Percentiles rank a stretch among this genome's conserved stretches.
phyloP scores from a whole-genome alignment of 176 grass and related monocot species.

The Aegilops speltoides region DNA sequence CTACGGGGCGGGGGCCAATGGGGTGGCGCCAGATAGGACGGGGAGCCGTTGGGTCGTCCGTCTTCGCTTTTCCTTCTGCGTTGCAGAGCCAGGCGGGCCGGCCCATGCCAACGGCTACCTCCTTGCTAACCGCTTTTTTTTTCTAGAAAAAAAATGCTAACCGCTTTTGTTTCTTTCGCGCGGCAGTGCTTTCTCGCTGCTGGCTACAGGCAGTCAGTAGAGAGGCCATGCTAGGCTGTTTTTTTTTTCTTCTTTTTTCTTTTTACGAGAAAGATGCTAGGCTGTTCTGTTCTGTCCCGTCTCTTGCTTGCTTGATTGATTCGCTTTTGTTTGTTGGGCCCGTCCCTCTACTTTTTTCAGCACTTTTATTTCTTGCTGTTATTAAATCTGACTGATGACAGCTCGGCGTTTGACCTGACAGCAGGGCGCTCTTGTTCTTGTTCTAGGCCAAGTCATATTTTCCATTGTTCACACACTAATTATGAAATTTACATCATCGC shows the following conservation, averaged over 20 bases:
- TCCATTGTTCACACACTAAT: no score
- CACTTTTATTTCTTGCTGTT: background rate
- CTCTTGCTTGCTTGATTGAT: background rate
- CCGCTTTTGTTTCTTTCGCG: background rate
- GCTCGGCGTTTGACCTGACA: constrained; percentile 31
- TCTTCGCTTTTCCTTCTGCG: background rate
- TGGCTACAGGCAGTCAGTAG: constrained; percentile 2
- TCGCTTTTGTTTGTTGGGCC: background rate
- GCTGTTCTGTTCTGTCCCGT: no score
- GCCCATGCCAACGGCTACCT: constrained; percentile 42
- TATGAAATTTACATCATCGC: background rate
- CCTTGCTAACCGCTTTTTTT: background rate
- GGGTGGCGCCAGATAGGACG: constrained; percentile 9
- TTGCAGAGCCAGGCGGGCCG: background rate
- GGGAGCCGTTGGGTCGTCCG: constrained; percentile 41
- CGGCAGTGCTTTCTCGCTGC: background rate
- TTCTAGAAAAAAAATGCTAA: no score
- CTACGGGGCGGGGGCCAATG: constrained; percentile 30
- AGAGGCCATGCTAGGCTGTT: constrained; percentile 33
- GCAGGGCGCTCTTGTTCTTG: background rate
- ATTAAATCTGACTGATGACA: constrained; percentile 8
- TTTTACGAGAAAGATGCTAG: no score
- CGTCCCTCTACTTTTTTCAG: background rate
- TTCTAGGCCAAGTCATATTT: no score
- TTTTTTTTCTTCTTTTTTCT: no score